Evolutionary conservation across 495 filamentous ascomycete species (phyloP), one percentile per base, ranked within the genome.

Genomic region (Pyronema domesticum): DNA sequence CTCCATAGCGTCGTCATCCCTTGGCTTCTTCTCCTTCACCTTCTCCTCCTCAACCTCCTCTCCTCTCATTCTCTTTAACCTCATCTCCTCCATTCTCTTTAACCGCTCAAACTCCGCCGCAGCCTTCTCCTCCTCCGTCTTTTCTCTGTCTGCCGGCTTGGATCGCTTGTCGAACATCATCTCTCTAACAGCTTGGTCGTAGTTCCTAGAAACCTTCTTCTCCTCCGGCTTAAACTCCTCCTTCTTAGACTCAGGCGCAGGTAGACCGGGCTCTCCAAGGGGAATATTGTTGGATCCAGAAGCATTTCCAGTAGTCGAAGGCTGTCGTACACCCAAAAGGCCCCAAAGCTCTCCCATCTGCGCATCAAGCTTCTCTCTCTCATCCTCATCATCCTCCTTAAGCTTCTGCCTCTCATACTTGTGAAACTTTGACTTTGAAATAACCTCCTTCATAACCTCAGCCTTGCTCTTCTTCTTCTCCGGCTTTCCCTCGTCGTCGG

Each of bases 371-470:
- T 83, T 80, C 46, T 89, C 83, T 55, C 85, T 75, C n/a, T 95
- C 70, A 61, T 94, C 88, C 23, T 89, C 87, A 61, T 98, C 89
- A 45, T 94, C 87, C 56, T 96, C 91, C 67, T 95, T 98, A 7
- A 77, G 76, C 53, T 85, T 79, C 70, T 96, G 93, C 17, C 91
- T 81, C 69, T 95, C 87, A 55, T 85, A 83, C 69, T 93, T 96
- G 73, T 95, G 74, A 30, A 85, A 74, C 66, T 96, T 99, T 2
- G 93, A 96, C 69, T 96, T 99, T 37, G 88, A 83, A 56, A 96
- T 96, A 56, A 96, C 79, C 68, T 98, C 93, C 60, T 89, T 83
- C 82, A 95, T 95, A 35, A 96, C 85, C 65, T 99, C 91, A 46
- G 86, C 78, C 67, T 89, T 95, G 15, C 80, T 83, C 70, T 94